Percentiles rank a stretch among this genome's conserved stretches.
Evolutionary conservation across 495 filamentous ascomycete species (phyloP).

Genomic region (Neurospora cerealis): DNA sequence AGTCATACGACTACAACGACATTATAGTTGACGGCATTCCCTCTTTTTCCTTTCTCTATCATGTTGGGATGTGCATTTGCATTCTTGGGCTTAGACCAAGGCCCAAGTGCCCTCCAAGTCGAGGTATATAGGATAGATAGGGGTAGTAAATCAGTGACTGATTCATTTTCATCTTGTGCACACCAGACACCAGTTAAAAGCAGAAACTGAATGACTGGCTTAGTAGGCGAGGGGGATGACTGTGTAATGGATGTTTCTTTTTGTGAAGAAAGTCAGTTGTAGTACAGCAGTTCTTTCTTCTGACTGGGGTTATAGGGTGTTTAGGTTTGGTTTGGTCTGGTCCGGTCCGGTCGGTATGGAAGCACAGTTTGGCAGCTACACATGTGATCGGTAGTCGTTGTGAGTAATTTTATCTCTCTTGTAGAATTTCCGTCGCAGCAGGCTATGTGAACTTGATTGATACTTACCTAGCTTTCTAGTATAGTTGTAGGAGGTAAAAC

Average conservation of each 20-base stretch:
- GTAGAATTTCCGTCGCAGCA: background rate
- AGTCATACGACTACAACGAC: background rate
- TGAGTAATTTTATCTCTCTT: background rate
- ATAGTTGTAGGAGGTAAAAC: background rate
- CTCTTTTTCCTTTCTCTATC: background rate
- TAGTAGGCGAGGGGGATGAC: too few relatives aligned
- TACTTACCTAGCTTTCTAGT: background rate
- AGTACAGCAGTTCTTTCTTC: background rate
- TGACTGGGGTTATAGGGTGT: too few relatives aligned
- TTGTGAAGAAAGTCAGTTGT: background rate
- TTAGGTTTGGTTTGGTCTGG: too few relatives aligned
- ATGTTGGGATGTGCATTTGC: background rate
- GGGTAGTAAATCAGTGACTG: background rate
- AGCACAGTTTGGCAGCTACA: too few relatives aligned
- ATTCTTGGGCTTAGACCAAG: too few relatives aligned
- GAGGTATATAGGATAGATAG: background rate
- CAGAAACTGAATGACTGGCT: background rate
- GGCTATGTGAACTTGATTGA: background rate
- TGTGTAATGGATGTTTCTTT: too few relatives aligned
- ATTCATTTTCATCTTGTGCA: background rate
- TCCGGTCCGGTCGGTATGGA: too few relatives aligned
- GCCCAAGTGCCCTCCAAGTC: background rate
- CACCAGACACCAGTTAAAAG: background rate
- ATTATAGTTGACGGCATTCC: background rate
- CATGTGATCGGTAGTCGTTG: background rate